Evolutionary conservation across 2,329 filamentous ascomycete species (phyloP).

Genomic region (Phialophora verrucosa): DNA sequence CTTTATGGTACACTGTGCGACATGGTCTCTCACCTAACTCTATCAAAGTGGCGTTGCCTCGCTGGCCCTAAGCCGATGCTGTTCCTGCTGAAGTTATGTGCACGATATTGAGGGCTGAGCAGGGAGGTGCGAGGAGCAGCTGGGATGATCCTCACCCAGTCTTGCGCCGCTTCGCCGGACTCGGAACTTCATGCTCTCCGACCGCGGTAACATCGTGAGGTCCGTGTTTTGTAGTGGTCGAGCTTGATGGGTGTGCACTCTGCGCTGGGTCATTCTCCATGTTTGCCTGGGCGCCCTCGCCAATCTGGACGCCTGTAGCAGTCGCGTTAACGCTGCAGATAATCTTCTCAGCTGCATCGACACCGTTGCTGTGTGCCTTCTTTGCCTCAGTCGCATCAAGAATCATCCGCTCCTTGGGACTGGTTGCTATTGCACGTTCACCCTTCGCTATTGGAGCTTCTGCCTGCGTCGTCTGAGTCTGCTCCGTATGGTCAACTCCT

Average conservation of each 20-base stretch:
- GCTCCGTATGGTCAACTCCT: not conserved
- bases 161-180: slow-evolving; percentile 3
- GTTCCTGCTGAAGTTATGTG: not conserved
- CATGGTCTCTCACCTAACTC: not conserved
- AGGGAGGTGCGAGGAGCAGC: not conserved
- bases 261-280: not conserved
- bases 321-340: not conserved
- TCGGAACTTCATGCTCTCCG: not conserved
- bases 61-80: not conserved
- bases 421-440: not conserved
- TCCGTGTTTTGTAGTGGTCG: not conserved
- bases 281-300: not conserved
- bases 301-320: not conserved
- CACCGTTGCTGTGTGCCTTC: not conserved
- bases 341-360: not conserved
- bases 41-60: not conserved
- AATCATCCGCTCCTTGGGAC: not conserved
- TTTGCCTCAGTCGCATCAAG: not conserved
- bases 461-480: not conserved
- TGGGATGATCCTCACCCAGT: not conserved
- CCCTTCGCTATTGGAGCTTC: not conserved
- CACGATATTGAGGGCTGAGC: not conserved
- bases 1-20: not conserved
- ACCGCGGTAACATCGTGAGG: not conserved
- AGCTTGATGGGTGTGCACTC: not conserved